Percentiles rank a stretch among this genome's conserved stretches.
Evolutionary conservation across 306 rosid species (phyloP).

Genomic region (Styphnolobium japonicum): DNA sequence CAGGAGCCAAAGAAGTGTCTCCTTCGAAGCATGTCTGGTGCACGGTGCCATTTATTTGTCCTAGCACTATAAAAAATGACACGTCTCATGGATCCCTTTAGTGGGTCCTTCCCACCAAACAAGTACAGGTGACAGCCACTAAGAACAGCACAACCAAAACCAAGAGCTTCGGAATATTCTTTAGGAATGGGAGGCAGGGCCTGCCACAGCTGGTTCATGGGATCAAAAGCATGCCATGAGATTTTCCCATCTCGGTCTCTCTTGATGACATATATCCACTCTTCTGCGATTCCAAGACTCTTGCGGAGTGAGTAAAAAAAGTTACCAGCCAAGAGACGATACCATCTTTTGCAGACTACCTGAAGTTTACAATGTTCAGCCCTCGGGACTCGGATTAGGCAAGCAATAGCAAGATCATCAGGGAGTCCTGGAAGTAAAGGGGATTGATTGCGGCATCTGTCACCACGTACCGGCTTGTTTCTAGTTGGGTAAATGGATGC

Average conservation of each 20-base stretch:
- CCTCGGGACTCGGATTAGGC: constrained; percentile 80
- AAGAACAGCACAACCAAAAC: constrained; percentile 91
- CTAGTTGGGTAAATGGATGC: constrained; percentile 87
- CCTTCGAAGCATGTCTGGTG: constrained; percentile 89
- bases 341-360: constrained; percentile 85
- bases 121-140: constrained; percentile 83
- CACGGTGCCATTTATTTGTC: constrained; percentile 94
- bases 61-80: constrained; percentile 77
- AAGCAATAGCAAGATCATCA: constrained; percentile 88
- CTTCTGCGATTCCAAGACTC: constrained; percentile 72
- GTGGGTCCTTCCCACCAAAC: constrained; percentile 85
- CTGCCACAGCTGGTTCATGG: constrained; percentile 80
- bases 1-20: constrained; percentile 82
- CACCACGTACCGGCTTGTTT: constrained; percentile 66
- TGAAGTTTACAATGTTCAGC: constrained; percentile 77
- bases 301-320: constrained; percentile 78
- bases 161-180: constrained; percentile 88
- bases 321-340: constrained; percentile 76
- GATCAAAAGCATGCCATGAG: constrained; percentile 93
- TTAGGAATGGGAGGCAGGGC: constrained; percentile 87
- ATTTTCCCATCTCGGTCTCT: constrained; percentile 85
- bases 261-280: constrained; percentile 80
- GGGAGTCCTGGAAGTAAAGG: constrained; percentile 90
- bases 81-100: constrained; percentile 84
- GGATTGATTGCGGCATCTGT: constrained; percentile 71